Percentiles rank a stretch among this genome's conserved stretches.
These are phyloP conservation scores for Ajuga chamaepitys DNA, from an alignment of 257 asterid species.

Conservation along the genomic window DNA sequence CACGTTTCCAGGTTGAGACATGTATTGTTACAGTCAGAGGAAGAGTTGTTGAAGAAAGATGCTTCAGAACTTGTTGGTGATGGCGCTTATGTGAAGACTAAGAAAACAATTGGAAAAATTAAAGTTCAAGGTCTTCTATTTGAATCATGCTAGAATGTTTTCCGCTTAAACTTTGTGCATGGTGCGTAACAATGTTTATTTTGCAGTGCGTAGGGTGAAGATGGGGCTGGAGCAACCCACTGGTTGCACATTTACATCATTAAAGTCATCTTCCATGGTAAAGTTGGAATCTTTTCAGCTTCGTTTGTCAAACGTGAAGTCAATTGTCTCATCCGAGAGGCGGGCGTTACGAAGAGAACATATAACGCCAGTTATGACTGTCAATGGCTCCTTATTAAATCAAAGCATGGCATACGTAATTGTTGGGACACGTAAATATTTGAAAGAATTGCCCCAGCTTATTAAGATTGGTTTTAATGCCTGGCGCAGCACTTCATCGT, in stretches of 20 bases:
- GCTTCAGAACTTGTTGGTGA: conserved; percentile 72
- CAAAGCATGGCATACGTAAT: conserved; percentile 60
- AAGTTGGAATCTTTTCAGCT: conserved; percentile 64
- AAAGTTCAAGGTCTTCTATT: conserved; percentile 57
- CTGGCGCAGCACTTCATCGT: conserved; percentile 59
- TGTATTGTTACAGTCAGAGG: conserved; percentile 75
- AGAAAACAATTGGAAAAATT: conserved; percentile 79
- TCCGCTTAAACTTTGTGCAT: conserved; percentile 3
- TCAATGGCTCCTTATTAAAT: conserved; percentile 55
- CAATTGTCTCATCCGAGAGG: conserved; percentile 70
- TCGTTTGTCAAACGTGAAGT: conserved; percentile 60
- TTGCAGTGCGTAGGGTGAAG: conserved; percentile 87
- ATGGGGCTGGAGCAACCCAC: conserved; percentile 85
- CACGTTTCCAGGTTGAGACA: conserved; percentile 55
- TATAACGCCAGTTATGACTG: conserved; percentile 42
- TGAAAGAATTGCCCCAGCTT: conserved; percentile 70
- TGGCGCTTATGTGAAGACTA: conserved; percentile 62
- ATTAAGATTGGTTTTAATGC: conserved; percentile 65
- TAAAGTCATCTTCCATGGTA: conserved; percentile 53
- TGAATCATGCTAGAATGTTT: conserved; percentile 1
- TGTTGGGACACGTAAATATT: conserved; percentile 62
- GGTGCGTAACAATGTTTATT: background rate
- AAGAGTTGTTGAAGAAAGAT: conserved; percentile 64
- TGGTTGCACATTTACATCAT: conserved; percentile 66
- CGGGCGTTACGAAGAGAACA: conserved; percentile 47